Conservation (phyloP, 495 filamentous ascomycete species). For the Letharia lupina region DNA sequence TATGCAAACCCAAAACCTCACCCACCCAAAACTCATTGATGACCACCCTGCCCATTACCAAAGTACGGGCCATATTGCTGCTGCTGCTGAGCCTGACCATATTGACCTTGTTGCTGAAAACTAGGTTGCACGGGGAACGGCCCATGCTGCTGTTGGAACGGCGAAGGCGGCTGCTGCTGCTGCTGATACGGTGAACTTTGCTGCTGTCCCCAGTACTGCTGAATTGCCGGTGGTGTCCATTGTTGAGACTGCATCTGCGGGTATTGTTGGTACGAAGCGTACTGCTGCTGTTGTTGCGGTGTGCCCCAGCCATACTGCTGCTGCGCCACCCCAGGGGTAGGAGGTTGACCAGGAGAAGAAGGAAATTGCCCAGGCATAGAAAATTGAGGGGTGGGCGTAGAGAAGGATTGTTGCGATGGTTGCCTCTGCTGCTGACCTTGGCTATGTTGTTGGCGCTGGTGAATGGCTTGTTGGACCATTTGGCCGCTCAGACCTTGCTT, state of each 20-base stretch:
- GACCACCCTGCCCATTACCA: conserved; percentile 17
- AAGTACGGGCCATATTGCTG: conserved; percentile 26
- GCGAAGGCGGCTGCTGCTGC: conserved; percentile 14
- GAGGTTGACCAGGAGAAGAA: conserved; percentile 18
- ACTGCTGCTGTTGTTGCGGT: conserved; percentile 21
- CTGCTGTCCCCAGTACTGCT: conserved; percentile 21
- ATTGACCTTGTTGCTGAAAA: conserved; percentile 23
- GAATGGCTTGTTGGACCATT: conserved; percentile 72
- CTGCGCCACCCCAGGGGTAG: conserved; percentile 1
- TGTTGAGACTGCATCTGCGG: conserved; percentile 23
- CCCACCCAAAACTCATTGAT: neutral
- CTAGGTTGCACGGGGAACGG: conserved; percentile 34
- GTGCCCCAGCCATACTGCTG: conserved; percentile 18
- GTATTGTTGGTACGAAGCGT: conserved; percentile 18
- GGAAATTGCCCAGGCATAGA: conserved; percentile 25
- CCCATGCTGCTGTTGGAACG: conserved; percentile 27
- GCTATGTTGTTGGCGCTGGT: conserved; percentile 58
- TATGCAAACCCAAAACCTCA: conserved; percentile 6
- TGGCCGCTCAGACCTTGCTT: conserved; percentile 61
- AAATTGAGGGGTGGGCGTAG: conserved; percentile 22
- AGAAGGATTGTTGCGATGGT: conserved; percentile 37
- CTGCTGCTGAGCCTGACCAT: conserved; percentile 27
- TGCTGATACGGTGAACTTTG: conserved; percentile 18
- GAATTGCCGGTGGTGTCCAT: conserved; percentile 18
- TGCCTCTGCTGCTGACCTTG: conserved; percentile 37